phyloP scores from a whole-genome alignment of 371 early-diverging fungal species.

The Mucor lusitanicus region DNA sequence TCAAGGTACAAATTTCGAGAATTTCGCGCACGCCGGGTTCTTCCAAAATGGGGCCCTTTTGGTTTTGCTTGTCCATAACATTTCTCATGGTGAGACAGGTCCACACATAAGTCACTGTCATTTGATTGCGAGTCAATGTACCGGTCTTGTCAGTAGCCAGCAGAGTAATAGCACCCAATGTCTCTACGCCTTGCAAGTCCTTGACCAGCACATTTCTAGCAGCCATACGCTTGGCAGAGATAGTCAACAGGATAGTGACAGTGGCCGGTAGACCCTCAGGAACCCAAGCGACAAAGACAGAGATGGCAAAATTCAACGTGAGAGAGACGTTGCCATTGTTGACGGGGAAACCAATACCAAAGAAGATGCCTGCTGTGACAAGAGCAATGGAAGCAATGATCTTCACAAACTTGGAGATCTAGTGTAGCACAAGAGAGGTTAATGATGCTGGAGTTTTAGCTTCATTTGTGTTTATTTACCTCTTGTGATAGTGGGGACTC shows the following conservation, averaged over 20 bases:
- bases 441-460: not conserved
- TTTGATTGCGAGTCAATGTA: constrained; percentile 93
- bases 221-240: constrained; percentile 95
- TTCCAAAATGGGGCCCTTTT: constrained; percentile 8
- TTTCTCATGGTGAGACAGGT: constrained; percentile 63
- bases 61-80: constrained; percentile 43
- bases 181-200: constrained; percentile 94
- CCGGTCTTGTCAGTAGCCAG: constrained; percentile 97
- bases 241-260: constrained; percentile 86
- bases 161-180: constrained; percentile 92
- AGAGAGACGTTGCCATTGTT: constrained; percentile 58
- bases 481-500: constrained; percentile 72
- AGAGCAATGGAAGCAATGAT: constrained; percentile 85
- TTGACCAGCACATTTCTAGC: constrained; percentile 88
- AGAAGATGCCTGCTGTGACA: constrained; percentile 78
- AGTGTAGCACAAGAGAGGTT: not conserved
- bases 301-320: constrained; percentile 89
- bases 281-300: constrained; percentile 86
- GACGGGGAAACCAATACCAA: constrained; percentile 69
- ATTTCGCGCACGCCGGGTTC: constrained; percentile 71
- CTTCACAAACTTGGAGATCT: constrained; percentile 81
- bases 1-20: constrained; percentile 71
- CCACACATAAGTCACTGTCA: constrained; percentile 93
- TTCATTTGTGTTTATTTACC: constrained; percentile 11
- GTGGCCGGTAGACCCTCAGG: constrained; percentile 92